Conservation (phyloP, 768 basidiomycete species). For the Rhodosporidiobolus odoratus region DNA sequence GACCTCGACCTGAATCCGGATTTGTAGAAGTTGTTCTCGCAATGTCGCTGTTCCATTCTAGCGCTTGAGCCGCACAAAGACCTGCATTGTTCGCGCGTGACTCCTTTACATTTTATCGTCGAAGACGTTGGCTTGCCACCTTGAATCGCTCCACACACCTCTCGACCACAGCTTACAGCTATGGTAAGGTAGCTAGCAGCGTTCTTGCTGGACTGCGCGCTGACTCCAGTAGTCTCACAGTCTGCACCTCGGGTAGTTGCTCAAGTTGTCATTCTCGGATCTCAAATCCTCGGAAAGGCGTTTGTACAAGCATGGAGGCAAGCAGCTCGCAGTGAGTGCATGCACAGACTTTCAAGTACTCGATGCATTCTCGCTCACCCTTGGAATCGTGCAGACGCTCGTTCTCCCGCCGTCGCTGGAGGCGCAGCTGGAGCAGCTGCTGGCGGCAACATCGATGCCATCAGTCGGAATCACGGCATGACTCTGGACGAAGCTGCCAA, state of each 20-base stretch:
- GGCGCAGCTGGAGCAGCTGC: constrained; percentile 70
- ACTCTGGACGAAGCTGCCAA: constrained; percentile 89
- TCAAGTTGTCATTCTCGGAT: constrained; percentile 70
- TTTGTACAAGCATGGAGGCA: constrained; percentile 83
- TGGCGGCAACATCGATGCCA: constrained; percentile 71
- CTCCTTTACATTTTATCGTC: not conserved
- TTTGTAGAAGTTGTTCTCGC: not conserved
- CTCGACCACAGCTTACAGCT: no score
- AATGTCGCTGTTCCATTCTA: not conserved
- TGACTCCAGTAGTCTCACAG: constrained; percentile 48
- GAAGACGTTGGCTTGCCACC: no score
- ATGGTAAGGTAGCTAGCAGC: no score
- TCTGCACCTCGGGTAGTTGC: constrained; percentile 71
- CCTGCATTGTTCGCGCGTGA: not conserved
- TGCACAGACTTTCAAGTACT: no score
- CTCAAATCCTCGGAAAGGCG: constrained; percentile 83
- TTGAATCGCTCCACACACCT: no score
- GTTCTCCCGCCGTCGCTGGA: constrained; percentile 53
- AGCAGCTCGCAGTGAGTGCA: constrained; percentile 76
- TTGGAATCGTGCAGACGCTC: constrained; percentile 58
- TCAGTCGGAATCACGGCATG: constrained; percentile 84
- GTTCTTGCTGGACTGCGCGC: not conserved
- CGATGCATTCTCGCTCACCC: not conserved
- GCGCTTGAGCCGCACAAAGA: no score
- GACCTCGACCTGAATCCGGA: constrained; percentile 50